Percentiles rank a stretch among this genome's conserved stretches.
phyloP scores from a whole-genome alignment of 2,329 filamentous ascomycete genomes.

The Monosporascus cannonballus region DNA sequence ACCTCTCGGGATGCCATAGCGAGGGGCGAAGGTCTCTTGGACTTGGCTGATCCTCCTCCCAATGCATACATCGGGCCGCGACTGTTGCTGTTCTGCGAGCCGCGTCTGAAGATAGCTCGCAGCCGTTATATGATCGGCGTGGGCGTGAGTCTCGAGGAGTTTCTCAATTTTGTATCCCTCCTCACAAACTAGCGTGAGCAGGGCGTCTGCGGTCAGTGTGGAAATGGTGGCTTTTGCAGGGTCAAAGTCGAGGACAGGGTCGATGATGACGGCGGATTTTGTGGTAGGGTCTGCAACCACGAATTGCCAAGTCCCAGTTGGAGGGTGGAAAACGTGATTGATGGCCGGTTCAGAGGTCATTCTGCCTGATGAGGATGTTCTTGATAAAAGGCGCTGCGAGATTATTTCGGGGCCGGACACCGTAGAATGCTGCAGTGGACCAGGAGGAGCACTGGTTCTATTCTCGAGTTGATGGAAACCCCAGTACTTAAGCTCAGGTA shows the following conservation, averaged over 20 bases:
- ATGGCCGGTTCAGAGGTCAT: conserved; percentile 12
- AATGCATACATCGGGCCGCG: conserved; percentile 43
- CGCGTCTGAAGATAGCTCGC: conserved; percentile 48
- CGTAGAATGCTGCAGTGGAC: no score
- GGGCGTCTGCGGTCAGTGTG: conserved; percentile 45
- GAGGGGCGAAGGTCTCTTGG: conserved; percentile 41
- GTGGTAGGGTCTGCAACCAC: conserved; percentile 39
- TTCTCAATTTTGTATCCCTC: conserved; percentile 41
- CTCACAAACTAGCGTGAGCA: conserved; percentile 38
- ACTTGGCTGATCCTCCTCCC: conserved; percentile 47
- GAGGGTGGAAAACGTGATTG: conserved; percentile 13
- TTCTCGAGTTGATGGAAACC: no score
- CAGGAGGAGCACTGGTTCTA: no score
- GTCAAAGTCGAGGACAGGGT: conserved; percentile 44
- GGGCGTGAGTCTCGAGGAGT: conserved; percentile 58
- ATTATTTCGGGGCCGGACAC: no score
- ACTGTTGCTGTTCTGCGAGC: conserved; percentile 28
- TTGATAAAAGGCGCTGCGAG: no score
- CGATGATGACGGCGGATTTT: conserved; percentile 39
- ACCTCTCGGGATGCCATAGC: conserved; percentile 37
- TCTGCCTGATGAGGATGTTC: no score
- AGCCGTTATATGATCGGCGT: conserved; percentile 56
- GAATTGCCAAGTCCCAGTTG: conserved; percentile 41
- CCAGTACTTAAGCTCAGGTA: no score
- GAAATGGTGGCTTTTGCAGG: conserved; percentile 33